Base-by-base conservation (phyloP, 2,329 filamentous ascomycete species). In the Diaporthe caulivora region DNA sequence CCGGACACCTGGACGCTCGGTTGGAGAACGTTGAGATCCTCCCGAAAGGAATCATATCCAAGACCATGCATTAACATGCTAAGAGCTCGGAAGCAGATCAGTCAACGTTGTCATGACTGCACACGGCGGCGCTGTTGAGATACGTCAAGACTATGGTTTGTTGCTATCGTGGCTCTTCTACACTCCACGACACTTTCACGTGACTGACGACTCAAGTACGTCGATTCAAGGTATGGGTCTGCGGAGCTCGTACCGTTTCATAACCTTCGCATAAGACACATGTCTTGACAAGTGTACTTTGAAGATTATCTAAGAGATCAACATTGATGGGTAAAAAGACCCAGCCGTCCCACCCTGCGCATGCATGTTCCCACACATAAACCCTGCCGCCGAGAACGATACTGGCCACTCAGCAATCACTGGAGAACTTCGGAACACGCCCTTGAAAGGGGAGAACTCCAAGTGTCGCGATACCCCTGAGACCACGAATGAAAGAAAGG, bases 311-410 rank as follows among this genome's bases (percentile, higher is more conserved):
- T n/a, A n/a, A n/a, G n/a, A n/a, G n/a, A n/a, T n/a, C n/a, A n/a
- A n/a, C n/a, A n/a, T n/a, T n/a, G n/a, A n/a, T n/a, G n/a, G n/a
- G n/a, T n/a, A n/a, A n/a, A n/a, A n/a, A n/a, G n/a, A n/a, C n/a
- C n/a, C n/a, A n/a, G n/a, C n/a, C n/a, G n/a, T n/a, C n/a, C n/a
- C n/a, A n/a, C n/a, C n/a, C n/a, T n/a, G n/a, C n/a, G n/a, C 53
- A 34, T 55, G 53, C 53, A 55, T 26, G 53, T 8, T 11, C 53
- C 29, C 34, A 34, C 18, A 34, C 4, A 26, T 40, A 17, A 4
- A 58, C 55, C 55, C 24, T 58, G 55, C 17, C 55, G 55, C 55
- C 55, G 55, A 58, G 55, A 58, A 58, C 18, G 29, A 37, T 8
- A 9, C 18, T 29, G 49, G 13, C 8, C 54, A 21, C 54, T 40